Conservation (phyloP, 148 eudicot genomes). For the Rheum nobile region DNA sequence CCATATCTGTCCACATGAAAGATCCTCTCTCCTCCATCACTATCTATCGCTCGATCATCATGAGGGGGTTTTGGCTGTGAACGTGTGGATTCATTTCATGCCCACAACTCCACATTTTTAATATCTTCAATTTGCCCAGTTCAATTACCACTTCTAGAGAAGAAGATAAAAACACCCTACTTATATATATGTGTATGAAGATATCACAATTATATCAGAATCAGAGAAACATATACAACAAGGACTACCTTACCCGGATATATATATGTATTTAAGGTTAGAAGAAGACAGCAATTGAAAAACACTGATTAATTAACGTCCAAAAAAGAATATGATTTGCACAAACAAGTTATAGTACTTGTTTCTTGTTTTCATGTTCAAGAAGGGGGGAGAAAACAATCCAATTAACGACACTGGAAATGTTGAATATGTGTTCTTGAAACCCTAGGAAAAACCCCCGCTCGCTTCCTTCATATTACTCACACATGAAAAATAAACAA, state of each 20-base stretch:
- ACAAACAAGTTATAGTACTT: background rate
- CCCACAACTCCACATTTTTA: background rate
- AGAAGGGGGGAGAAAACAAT: background rate
- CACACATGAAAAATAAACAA: slow-evolving; percentile 1
- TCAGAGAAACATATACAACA: background rate
- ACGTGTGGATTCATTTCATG: slow-evolving; percentile 5
- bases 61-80: background rate
- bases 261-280: no score
- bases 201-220: background rate
- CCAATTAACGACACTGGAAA: background rate
- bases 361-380: background rate
- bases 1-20: background rate
- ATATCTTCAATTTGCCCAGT: background rate
- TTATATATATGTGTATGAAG: background rate
- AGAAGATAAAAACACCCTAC: background rate
- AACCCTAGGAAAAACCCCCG: slow-evolving; percentile 6
- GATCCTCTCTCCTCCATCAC: slow-evolving; percentile 2
- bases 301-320: background rate
- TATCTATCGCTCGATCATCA: background rate
- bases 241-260: no score
- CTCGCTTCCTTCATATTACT: slow-evolving; percentile 4
- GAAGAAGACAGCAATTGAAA: no score
- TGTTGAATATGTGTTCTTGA: slow-evolving; percentile 4
- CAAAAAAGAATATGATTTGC: background rate
- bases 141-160: background rate